phyloP scores from a whole-genome alignment of 805 yeast genomes.

The Torulaspora delbrueckii region DNA sequence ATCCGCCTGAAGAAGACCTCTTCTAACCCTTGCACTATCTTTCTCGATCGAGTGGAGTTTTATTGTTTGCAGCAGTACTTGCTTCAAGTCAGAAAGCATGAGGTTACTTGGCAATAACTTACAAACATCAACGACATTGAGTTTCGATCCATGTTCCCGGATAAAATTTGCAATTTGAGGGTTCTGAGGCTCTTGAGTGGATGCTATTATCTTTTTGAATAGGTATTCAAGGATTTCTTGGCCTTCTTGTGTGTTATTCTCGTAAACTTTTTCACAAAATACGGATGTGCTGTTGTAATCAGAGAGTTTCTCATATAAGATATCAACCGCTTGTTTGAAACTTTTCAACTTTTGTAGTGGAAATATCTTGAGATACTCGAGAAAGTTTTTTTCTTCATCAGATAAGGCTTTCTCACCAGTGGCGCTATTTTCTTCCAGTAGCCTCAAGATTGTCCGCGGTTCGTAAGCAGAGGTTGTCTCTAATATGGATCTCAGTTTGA shows the following conservation, averaged over 20 bases:
- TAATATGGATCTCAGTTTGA: slow-evolving; percentile 37
- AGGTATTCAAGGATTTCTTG: slow-evolving; percentile 37
- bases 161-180: slow-evolving; percentile 20
- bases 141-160: slow-evolving; percentile 24
- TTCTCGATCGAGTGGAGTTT: slow-evolving; percentile 38
- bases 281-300: slow-evolving; percentile 55
- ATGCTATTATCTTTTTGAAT: slow-evolving; percentile 38
- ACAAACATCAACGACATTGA: slow-evolving; percentile 35
- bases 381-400: slow-evolving; percentile 7
- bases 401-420: neutral
- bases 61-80: slow-evolving; percentile 44
- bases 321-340: slow-evolving; percentile 58
- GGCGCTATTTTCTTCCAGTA: slow-evolving; percentile 13
- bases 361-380: slow-evolving; percentile 40
- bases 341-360: slow-evolving; percentile 56
- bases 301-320: slow-evolving; percentile 52
- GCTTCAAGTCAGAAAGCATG: slow-evolving; percentile 40
- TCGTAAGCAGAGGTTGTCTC: slow-evolving; percentile 37
- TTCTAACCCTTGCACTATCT: slow-evolving; percentile 40
- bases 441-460: slow-evolving; percentile 35
- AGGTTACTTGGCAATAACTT: slow-evolving; percentile 49
- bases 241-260: slow-evolving; percentile 39
- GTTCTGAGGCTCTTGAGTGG: slow-evolving; percentile 30
- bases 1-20: slow-evolving; percentile 51
- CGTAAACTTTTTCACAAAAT: slow-evolving; percentile 52